Evolutionary conservation across 2,329 filamentous ascomycete genomes (phyloP).

Genomic region (Claviceps purpurea): DNA sequence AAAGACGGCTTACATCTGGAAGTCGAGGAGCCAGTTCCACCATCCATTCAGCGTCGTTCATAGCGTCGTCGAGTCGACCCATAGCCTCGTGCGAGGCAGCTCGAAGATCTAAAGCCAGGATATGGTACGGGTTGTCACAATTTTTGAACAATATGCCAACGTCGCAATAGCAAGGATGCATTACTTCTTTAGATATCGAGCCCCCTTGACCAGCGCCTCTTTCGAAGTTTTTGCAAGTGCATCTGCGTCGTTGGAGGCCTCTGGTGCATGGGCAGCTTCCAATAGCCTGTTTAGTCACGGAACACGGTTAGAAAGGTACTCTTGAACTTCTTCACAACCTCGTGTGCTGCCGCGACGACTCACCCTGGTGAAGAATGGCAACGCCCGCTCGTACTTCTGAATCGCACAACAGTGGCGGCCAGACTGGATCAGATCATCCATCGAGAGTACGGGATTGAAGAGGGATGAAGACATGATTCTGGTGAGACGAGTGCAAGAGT

Average conservation of each 20-base stretch:
- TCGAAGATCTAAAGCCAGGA: conserved; percentile 27
- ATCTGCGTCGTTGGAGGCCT: conserved; percentile 16
- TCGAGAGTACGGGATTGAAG: neutral
- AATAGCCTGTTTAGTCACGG: conserved; percentile 18
- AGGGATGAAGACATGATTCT: conserved; percentile 4
- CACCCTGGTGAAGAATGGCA: conserved; percentile 25
- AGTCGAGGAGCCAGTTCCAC: conserved; percentile 26
- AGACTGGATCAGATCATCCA: conserved; percentile 13
- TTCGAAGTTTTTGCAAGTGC: conserved; percentile 16
- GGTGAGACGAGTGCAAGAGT: no score
- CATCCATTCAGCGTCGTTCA: conserved; percentile 28
- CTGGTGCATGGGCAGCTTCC: conserved; percentile 20
- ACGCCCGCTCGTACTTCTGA: conserved; percentile 21
- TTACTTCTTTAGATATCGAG: conserved; percentile 27
- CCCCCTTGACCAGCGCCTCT: conserved; percentile 17
- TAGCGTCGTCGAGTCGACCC: conserved; percentile 23
- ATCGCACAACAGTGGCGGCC: conserved; percentile 20
- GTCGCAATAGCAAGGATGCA: conserved; percentile 19
- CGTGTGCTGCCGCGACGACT: conserved; percentile 1
- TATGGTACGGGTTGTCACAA: conserved; percentile 23
- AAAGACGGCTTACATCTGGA: conserved; percentile 21
- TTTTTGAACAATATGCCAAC: conserved; percentile 17
- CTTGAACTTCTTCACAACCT: neutral
- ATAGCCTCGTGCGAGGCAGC: conserved; percentile 27
- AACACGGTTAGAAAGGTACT: neutral